Percentiles rank a stretch among this genome's conserved stretches.
These are phyloP conservation scores for Termitomyces sp. DNA, from an alignment of 768 basidiomycete genomes.

Conservation along the genomic window DNA sequence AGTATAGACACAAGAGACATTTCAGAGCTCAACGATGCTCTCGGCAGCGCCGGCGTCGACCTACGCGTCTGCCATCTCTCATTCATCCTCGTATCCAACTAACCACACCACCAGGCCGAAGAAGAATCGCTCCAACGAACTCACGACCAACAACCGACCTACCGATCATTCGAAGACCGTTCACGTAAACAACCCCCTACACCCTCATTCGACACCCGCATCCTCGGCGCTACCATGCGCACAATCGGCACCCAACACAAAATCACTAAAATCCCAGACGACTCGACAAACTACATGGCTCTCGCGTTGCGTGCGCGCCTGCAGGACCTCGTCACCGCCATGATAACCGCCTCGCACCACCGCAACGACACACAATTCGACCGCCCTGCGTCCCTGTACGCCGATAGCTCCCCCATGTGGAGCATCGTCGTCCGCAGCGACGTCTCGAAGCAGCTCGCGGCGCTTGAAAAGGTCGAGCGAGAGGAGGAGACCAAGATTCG, in stretches of 20 bases:
- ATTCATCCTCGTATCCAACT: neutral
- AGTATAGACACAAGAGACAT: slow-evolving; percentile 64
- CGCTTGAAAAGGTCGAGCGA: slow-evolving; percentile 71
- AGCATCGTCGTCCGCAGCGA: slow-evolving; percentile 71
- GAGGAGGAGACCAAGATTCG: slow-evolving; percentile 78
- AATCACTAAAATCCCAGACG: slow-evolving; percentile 60
- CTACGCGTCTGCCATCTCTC: slow-evolving; percentile 45
- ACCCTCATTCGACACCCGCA: slow-evolving; percentile 63
- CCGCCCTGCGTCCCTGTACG: slow-evolving; percentile 58
- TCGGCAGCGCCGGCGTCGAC: slow-evolving; percentile 85
- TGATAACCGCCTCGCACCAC: slow-evolving; percentile 65
- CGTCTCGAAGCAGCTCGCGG: slow-evolving; percentile 69
- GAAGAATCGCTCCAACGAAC: slow-evolving; percentile 74
- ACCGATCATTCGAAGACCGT: slow-evolving; percentile 71
- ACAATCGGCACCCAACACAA: slow-evolving; percentile 63
- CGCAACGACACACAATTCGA: slow-evolving; percentile 69
- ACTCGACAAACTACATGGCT: slow-evolving; percentile 71
- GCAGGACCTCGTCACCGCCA: slow-evolving; percentile 59
- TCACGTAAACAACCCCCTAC: slow-evolving; percentile 67
- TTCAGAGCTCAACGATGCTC: slow-evolving; percentile 74
- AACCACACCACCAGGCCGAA: slow-evolving; percentile 57
- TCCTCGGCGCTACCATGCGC: slow-evolving; percentile 64
- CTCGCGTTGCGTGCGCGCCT: slow-evolving; percentile 73
- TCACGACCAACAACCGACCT: slow-evolving; percentile 55
- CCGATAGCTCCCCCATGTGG: slow-evolving; percentile 77